phyloP scores from a whole-genome alignment of 116 monocot genomes.

The Cymodocea nodosa region DNA sequence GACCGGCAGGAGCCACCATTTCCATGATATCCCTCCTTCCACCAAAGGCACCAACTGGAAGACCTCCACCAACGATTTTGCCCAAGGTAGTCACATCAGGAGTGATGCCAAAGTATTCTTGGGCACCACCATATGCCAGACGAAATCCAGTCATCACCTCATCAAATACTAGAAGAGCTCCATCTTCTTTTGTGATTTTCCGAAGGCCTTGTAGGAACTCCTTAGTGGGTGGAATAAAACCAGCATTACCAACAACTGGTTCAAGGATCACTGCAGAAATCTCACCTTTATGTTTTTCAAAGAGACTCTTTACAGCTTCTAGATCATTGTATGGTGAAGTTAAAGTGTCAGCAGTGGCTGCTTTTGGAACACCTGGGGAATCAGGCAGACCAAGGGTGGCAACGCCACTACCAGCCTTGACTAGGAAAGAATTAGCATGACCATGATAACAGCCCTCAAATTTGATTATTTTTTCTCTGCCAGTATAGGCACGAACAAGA shows the following conservation, averaged over 20 bases:
- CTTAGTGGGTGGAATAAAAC: constrained; percentile 45
- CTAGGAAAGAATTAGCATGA: constrained; percentile 60
- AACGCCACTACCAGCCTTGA: constrained; percentile 69
- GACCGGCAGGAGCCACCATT: constrained; percentile 77
- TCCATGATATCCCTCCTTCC: constrained; percentile 66
- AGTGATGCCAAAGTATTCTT: constrained; percentile 54
- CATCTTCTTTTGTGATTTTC: constrained; percentile 39
- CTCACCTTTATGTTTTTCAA: constrained; percentile 41
- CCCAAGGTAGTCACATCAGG: constrained; percentile 65
- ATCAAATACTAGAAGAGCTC: constrained; percentile 55
- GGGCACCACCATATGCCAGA: constrained; percentile 67
- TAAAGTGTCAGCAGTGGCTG: constrained; percentile 41
- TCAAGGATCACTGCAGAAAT: constrained; percentile 59
- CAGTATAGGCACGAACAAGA: constrained; percentile 61
- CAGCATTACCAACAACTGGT: constrained; percentile 70
- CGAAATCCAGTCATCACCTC: constrained; percentile 82
- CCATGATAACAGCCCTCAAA: constrained; percentile 78
- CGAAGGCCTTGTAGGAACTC: constrained; percentile 40
- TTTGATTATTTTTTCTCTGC: constrained; percentile 45
- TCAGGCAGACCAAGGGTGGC: constrained; percentile 72
- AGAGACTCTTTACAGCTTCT: constrained; percentile 31
- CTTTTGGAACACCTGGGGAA: constrained; percentile 66
- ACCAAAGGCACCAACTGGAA: constrained; percentile 73
- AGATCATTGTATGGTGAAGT: constrained; percentile 58
- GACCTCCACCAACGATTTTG: constrained; percentile 61